These are phyloP conservation scores for Arthrobotrys conoides DNA, from an alignment of 2,329 filamentous ascomycete species.

Conservation along the genomic window DNA sequence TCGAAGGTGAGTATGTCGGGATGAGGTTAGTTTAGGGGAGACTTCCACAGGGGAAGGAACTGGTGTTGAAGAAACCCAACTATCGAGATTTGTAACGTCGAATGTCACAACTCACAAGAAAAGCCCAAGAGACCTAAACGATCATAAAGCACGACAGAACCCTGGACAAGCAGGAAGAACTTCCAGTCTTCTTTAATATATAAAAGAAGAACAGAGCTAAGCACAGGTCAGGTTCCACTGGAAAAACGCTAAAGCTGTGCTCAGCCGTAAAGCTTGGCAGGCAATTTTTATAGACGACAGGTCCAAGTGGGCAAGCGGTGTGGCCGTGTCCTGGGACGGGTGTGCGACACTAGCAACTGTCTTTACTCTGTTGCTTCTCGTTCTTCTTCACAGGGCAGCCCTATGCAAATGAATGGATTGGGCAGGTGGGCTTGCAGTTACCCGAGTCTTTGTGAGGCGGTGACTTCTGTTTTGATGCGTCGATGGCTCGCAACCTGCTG, in stretches of 20 bases:
- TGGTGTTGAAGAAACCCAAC: constrained; percentile 40
- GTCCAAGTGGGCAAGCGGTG: constrained; percentile 31
- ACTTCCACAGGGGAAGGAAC: constrained; percentile 44
- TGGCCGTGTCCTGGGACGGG: constrained; percentile 52
- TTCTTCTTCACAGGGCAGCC: constrained; percentile 37
- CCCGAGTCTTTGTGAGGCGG: constrained; percentile 45
- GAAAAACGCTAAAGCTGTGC: constrained; percentile 48
- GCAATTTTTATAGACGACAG: constrained; percentile 43
- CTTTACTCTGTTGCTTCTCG: constrained; percentile 4
- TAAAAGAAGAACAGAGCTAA: constrained; percentile 25
- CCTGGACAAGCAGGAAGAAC: constrained; percentile 36
- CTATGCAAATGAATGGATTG: constrained; percentile 56
- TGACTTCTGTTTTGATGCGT: constrained; percentile 60
- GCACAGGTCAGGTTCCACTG: constrained; percentile 19
- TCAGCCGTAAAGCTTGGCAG: constrained; percentile 61
- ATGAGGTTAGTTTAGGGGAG: constrained; percentile 4
- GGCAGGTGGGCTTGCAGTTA: constrained; percentile 39
- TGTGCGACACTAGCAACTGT: constrained; percentile 21
- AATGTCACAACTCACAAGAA: constrained; percentile 37
- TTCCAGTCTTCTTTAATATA: constrained; percentile 56
- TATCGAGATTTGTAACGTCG: constrained; percentile 16
- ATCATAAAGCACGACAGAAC: constrained; percentile 49
- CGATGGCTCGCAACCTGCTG: constrained; percentile 26
- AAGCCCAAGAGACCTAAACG: constrained; percentile 47
- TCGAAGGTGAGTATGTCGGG: constrained; percentile 7